Conservation (phyloP, 2,329 filamentous ascomycete genomes). For the Salinomyces thailandicus region DNA sequence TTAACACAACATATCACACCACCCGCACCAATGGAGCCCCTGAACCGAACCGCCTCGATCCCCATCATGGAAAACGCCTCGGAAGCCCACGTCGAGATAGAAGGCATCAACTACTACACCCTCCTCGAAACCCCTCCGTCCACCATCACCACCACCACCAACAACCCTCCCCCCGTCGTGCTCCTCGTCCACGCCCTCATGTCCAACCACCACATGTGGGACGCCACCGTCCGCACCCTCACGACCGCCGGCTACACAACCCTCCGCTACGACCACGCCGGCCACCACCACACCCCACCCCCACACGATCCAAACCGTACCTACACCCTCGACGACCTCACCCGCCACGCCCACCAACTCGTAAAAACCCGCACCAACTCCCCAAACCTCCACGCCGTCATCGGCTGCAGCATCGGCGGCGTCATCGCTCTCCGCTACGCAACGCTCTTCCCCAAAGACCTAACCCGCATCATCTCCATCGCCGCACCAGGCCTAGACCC, state of each 20-base stretch:
- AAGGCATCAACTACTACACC: slow-evolving; percentile 19
- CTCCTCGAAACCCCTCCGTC: slow-evolving; percentile 14
- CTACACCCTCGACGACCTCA: slow-evolving; percentile 17
- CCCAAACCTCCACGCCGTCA: slow-evolving; percentile 12
- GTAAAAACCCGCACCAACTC: slow-evolving; percentile 9
- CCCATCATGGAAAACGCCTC: slow-evolving; percentile 6
- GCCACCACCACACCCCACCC: slow-evolving; percentile 17
- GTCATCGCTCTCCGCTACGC: slow-evolving; percentile 20
- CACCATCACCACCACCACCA: background rate
- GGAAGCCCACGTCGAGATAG: slow-evolving; percentile 10
- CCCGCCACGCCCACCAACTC: slow-evolving; percentile 17
- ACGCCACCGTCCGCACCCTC: slow-evolving; percentile 15
- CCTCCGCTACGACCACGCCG: slow-evolving; percentile 21
- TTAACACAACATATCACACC: background rate
- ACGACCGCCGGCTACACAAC: slow-evolving; percentile 17
- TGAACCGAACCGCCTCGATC: background rate
- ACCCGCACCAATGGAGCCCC: background rate
- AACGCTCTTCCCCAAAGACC: slow-evolving; percentile 17
- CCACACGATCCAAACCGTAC: slow-evolving; percentile 2
- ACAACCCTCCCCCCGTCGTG: slow-evolving; percentile 3
- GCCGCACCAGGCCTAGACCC: slow-evolving; percentile 18
- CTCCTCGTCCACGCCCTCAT: slow-evolving; percentile 21
- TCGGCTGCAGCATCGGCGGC: slow-evolving; percentile 22
- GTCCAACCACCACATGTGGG: slow-evolving; percentile 21
- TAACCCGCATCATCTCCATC: slow-evolving; percentile 15